Conservation (phyloP, 2,329 filamentous ascomycete species). For the Aspergillus ochraceus region DNA sequence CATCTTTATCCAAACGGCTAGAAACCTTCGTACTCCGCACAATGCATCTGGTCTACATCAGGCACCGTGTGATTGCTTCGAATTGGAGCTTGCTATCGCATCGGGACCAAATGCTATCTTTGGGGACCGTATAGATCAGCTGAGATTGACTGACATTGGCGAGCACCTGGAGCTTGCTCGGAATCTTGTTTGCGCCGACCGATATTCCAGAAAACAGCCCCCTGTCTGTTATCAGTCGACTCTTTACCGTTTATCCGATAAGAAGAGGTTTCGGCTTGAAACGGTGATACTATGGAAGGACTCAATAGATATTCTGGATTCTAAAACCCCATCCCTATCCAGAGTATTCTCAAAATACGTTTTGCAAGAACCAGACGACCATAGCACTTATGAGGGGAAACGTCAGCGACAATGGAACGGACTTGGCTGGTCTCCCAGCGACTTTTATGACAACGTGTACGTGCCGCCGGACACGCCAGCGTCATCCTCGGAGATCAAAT, state of each 20-base stretch:
- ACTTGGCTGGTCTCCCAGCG: constrained; percentile 35
- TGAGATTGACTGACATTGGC: constrained; percentile 20
- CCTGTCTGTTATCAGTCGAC: constrained; percentile 34
- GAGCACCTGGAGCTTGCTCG: constrained; percentile 24
- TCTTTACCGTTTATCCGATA: constrained; percentile 18
- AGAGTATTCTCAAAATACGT: constrained; percentile 32
- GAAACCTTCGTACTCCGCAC: neutral
- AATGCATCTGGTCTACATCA: neutral
- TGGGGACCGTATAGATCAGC: constrained; percentile 15
- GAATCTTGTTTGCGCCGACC: constrained; percentile 27
- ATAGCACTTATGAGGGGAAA: neutral
- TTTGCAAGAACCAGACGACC: constrained; percentile 20
- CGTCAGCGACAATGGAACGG: neutral
- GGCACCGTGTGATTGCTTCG: constrained; percentile 13
- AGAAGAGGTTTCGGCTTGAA: constrained; percentile 28
- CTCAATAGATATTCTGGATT: constrained; percentile 27
- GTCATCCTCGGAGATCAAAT: constrained; percentile 36
- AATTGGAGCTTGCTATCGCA: constrained; percentile 22
- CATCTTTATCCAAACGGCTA: constrained; percentile 19
- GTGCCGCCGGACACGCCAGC: constrained; percentile 38
- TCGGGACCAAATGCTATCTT: constrained; percentile 20
- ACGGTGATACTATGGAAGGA: constrained; percentile 37
- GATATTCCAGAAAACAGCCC: constrained; percentile 21
- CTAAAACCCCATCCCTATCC: constrained; percentile 18
- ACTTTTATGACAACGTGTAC: constrained; percentile 51